Percentiles rank a stretch among this genome's conserved stretches.
Evolutionary conservation across 2,329 filamentous ascomycete genomes (phyloP).

Genomic region (Coleophoma eucalyptorum): DNA sequence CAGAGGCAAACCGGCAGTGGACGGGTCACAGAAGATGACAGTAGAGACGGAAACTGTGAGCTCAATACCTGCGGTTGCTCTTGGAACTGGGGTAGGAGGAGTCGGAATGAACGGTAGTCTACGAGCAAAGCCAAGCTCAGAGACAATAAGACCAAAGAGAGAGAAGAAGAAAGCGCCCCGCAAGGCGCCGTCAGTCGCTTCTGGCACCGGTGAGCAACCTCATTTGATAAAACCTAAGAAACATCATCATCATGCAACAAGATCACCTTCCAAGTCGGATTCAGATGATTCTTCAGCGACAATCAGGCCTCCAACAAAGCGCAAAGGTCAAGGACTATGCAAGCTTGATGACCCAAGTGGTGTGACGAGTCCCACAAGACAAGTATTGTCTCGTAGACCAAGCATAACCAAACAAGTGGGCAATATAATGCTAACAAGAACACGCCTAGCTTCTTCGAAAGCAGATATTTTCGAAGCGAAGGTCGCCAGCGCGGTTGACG

Average conservation of each 20-base stretch:
- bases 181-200: slow-evolving; percentile 64
- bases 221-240: slow-evolving; percentile 28
- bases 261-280: slow-evolving; percentile 21
- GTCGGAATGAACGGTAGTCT: slow-evolving; percentile 66
- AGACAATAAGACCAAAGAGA: slow-evolving; percentile 92
- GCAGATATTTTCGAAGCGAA: slow-evolving; percentile 98
- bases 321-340: slow-evolving; percentile 23
- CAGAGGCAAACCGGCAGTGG: slow-evolving; percentile 63
- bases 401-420: slow-evolving; percentile 34
- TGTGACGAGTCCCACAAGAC: slow-evolving; percentile 18
- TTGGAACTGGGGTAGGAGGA: slow-evolving; percentile 64
- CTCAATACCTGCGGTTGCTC: slow-evolving; percentile 79
- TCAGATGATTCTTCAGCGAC: slow-evolving; percentile 10
- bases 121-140: slow-evolving; percentile 83
- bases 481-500: slow-evolving; percentile 91
- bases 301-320: slow-evolving; percentile 11
- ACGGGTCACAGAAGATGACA: slow-evolving; percentile 89
- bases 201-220: slow-evolving; percentile 66
- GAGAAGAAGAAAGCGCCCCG: slow-evolving; percentile 79
- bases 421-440: slow-evolving; percentile 39
- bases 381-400: slow-evolving; percentile 29
- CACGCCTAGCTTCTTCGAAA: slow-evolving; percentile 75
- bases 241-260: slow-evolving; percentile 35
- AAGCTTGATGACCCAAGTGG: slow-evolving; percentile 14
- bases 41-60: slow-evolving; percentile 96